Base-by-base conservation (phyloP, 2,329 filamentous ascomycete species). In the Metarhizium humberi region DNA sequence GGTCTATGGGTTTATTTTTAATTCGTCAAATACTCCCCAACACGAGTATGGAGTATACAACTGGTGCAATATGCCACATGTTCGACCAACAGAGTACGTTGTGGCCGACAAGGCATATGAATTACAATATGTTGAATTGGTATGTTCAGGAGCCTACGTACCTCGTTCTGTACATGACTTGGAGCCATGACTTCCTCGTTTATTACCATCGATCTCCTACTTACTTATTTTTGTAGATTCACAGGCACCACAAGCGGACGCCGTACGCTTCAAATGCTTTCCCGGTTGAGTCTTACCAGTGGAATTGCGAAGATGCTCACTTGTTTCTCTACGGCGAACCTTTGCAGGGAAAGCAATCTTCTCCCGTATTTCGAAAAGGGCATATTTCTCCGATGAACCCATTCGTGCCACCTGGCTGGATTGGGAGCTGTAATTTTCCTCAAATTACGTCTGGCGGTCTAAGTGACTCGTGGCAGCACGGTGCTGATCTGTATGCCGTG, bases 61-160 rank as follows among this genome's bases (percentile, higher is more conserved):
- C 68, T 92, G 79, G 78, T 94, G 89, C 70, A 92, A 94, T 65
- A 94, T 94, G 88, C 89, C 90, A 1, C 90, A 92, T 71, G 86
- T 88, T n/a, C 78, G 88, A 36, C 71, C 68, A 25, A 69, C 70
- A 14, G 86, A 89, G 63, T 94, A 94, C 64, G 68, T 76, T 14
- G 76, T 70, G 57, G 73, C 79, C 0, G 62, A 72, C 1, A 59
- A 69, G 0, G 79, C 78, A n/a, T 90, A 82, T 65, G 74, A 84
- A 62, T 72, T 94, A 52, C 72, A 79, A 63, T 92, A 92, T 66
- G 88, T 92, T 7, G 88, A 92, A 71, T 73, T 92, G 63, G 83
- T 88, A 69, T 69, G 78, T 50, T 42, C 52, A 29, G 13, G 16
- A 4, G 20, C 11, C 20, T 48, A 14, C 20, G 45, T 10, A 25